Percentiles rank a stretch among this genome's conserved stretches.
Conservation (phyloP, 495 filamentous ascomycete genomes). For the Penicillium turbatum region DNA sequence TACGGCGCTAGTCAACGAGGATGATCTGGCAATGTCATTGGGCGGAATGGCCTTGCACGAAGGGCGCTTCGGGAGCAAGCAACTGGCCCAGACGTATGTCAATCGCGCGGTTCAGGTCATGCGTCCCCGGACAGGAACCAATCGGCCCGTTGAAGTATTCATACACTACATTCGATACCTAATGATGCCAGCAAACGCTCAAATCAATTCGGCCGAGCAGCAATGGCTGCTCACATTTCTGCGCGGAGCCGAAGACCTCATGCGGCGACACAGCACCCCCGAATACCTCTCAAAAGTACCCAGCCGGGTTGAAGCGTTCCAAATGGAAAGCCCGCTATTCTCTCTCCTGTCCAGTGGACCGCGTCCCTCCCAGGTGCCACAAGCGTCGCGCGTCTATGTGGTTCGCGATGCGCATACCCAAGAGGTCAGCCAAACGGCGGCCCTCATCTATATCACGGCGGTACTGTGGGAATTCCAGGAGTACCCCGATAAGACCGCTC, state of each 20-base stretch:
- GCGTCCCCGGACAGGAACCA: conserved; percentile 27
- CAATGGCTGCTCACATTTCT: conserved; percentile 38
- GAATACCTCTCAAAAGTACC: conserved; percentile 29
- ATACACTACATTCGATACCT: conserved; percentile 40
- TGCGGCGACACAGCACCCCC: conserved; percentile 30
- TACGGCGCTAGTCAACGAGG: conserved; percentile 18
- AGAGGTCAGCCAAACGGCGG: conserved; percentile 38
- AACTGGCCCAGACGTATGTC: conserved; percentile 25
- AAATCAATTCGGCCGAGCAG: conserved; percentile 16
- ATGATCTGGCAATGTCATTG: conserved; percentile 33
- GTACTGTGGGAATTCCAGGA: conserved; percentile 40
- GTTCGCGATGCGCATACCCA: conserved; percentile 33
- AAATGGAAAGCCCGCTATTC: conserved; percentile 41
- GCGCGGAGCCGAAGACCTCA: conserved; percentile 34
- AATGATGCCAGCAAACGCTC: conserved; percentile 16
- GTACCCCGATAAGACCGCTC: conserved; percentile 28
- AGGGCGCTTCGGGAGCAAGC: conserved; percentile 38
- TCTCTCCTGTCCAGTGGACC: conserved; percentile 43
- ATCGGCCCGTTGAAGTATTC: conserved; percentile 26
- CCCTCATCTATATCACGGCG: conserved; percentile 40
- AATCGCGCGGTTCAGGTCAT: conserved; percentile 33
- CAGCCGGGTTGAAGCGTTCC: conserved; percentile 31
- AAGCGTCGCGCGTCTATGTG: conserved; percentile 38
- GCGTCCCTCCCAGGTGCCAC: conserved; percentile 40
- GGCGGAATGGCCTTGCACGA: conserved; percentile 42